Evolutionary conservation across 2,329 filamentous ascomycete species (phyloP).

Genomic region (Aureobasidium sp.): DNA sequence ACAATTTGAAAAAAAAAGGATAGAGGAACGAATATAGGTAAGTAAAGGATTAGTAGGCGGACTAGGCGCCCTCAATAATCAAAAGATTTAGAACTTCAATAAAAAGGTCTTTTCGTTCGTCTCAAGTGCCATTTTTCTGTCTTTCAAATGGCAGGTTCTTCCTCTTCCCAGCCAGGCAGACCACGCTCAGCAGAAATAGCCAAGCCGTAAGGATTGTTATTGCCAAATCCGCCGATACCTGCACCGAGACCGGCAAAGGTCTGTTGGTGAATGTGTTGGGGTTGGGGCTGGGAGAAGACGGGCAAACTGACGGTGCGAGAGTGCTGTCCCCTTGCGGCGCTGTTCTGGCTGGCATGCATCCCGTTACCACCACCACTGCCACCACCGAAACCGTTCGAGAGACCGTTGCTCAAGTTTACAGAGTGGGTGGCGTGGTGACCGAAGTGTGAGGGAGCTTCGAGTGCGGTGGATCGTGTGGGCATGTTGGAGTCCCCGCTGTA

Average conservation of each 20-base stretch:
- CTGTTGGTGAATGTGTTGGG: slow-evolving; percentile 32
- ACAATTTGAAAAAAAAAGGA: neutral
- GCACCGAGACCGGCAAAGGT: slow-evolving; percentile 50
- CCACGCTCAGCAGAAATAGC: slow-evolving; percentile 50
- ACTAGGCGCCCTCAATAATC: slow-evolving; percentile 3
- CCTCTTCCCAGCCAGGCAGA: slow-evolving; percentile 37
- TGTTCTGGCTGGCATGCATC: slow-evolving; percentile 12
- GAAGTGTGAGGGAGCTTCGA: slow-evolving; percentile 33
- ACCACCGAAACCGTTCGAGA: slow-evolving; percentile 24
- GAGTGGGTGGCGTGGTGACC: slow-evolving; percentile 45
- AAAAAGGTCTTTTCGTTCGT: neutral
- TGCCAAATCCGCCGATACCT: slow-evolving; percentile 46
- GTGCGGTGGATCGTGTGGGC: slow-evolving; percentile 21
- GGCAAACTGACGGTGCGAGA: slow-evolving; percentile 86
- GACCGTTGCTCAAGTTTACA: slow-evolving; percentile 41
- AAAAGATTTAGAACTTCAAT: neutral
- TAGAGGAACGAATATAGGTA: slow-evolving; percentile 6
- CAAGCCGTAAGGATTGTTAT: slow-evolving; percentile 35
- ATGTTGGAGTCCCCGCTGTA: slow-evolving; percentile 58
- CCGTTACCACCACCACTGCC: slow-evolving; percentile 10
- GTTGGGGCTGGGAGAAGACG: slow-evolving; percentile 47
- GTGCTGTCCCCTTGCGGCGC: slow-evolving; percentile 43
- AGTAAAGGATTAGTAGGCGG: neutral
- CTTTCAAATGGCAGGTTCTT: slow-evolving; percentile 9
- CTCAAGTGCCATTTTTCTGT: neutral